Evolutionary conservation across 495 filamentous ascomycete genomes (phyloP).

Genomic region (Lasiosphaeria miniovina): DNA sequence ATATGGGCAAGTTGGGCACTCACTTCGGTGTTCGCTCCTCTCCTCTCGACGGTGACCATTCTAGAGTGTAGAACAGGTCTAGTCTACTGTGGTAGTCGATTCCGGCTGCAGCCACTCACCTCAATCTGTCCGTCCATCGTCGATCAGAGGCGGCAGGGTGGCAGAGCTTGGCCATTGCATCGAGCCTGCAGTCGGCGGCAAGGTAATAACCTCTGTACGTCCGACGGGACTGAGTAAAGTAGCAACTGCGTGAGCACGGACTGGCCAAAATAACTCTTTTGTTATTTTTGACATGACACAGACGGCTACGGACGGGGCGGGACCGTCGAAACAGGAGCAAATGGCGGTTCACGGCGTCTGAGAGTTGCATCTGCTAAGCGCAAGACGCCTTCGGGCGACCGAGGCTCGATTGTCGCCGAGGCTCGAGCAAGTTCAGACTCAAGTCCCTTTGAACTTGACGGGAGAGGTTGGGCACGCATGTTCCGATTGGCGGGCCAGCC

Average conservation of each 20-base stretch:
- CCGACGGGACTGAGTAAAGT: too few species aligned
- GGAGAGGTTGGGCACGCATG: background rate
- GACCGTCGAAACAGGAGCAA: background rate
- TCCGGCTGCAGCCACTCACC: background rate
- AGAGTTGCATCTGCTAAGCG: conserved; percentile 10
- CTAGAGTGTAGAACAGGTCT: background rate
- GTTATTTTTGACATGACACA: background rate
- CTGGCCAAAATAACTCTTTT: conserved; percentile 2
- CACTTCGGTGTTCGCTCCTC: too few species aligned
- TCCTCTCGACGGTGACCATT: too few species aligned
- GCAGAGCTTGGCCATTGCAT: background rate
- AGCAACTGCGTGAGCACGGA: background rate
- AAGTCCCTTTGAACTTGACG: background rate
- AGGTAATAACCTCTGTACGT: background rate
- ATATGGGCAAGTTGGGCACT: too few species aligned
- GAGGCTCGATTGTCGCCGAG: background rate
- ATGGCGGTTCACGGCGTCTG: conserved; percentile 14
- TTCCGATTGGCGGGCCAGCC: conserved; percentile 18
- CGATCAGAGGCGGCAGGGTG: background rate
- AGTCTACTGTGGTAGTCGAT: background rate
- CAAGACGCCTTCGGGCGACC: conserved; percentile 1
- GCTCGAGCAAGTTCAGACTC: too few species aligned
- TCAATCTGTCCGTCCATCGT: background rate
- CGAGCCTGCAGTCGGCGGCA: too few species aligned
- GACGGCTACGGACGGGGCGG: background rate